Evolutionary conservation across 208 protist species (phyloP).

Genomic region (Leishmania turanica): DNA sequence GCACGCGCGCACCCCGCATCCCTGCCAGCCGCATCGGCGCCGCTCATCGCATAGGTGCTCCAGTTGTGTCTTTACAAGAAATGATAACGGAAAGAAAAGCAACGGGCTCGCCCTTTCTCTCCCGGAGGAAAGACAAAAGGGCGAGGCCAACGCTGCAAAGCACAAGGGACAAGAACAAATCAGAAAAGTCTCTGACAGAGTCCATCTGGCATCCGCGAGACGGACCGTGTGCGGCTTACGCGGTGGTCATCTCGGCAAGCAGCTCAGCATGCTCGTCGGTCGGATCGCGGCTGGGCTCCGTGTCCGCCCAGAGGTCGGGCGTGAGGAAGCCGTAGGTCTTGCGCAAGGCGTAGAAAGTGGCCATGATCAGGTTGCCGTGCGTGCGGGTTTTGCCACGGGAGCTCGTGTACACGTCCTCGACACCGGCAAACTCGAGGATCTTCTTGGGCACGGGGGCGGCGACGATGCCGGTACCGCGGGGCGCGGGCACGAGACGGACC

Average conservation of each 20-base stretch:
- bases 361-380: slow-evolving; percentile 99
- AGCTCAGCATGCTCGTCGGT: slow-evolving; percentile 93
- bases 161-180: slow-evolving; percentile 7
- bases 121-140: too few relatives aligned
- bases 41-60: background rate
- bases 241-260: slow-evolving; percentile 58
- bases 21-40: background rate
- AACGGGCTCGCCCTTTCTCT: background rate
- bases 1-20: background rate
- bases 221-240: slow-evolving; percentile 13
- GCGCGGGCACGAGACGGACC: slow-evolving; percentile 98
- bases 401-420: slow-evolving; percentile 99
- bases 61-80: background rate
- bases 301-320: slow-evolving; percentile 98
- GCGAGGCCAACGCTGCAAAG: background rate
- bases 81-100: background rate
- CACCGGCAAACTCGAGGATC: slow-evolving; percentile 98
- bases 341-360: slow-evolving; percentile 97
- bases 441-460: slow-evolving; percentile 98
- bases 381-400: slow-evolving; percentile 98
- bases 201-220: slow-evolving; percentile 12
- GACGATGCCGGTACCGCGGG: slow-evolving; percentile 99
- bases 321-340: slow-evolving; percentile 99
- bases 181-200: slow-evolving; percentile 20
- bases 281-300: slow-evolving; percentile 85